Evolutionary conservation across 2,329 filamentous ascomycete species (phyloP), one percentile per base, ranked within the genome.

Genomic region (Fusarium buharicum): DNA sequence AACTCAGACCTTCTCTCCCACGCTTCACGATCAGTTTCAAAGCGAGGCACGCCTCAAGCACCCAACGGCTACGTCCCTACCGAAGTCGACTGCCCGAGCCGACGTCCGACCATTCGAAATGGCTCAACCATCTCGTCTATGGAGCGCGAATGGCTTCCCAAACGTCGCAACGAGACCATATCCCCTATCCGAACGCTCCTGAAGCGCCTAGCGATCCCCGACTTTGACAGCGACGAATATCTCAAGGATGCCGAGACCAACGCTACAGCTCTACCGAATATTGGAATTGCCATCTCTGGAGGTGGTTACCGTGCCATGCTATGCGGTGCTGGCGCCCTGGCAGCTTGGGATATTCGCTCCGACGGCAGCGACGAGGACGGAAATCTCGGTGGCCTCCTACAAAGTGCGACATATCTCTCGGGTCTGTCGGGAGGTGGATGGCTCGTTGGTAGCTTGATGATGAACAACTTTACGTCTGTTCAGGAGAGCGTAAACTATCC

Each of bases 221-320:
- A 84, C 56, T 94, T 97, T 60, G 88, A 97, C 75, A 89, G 87
- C n/a, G 81, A 80, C 1, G 73, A 77, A 2, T 98, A 95, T 73
- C 86, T 98, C 68, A 48, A 64, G 17, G 57, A 75, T 55, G 76
- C 62, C 22, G 70, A 74, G 49, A 69, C 28, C 8, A 54, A 75
- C 41, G 46, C 67, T 7, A 72, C 67, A 0, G 75, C 78, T 22
- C 74, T 82, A 59, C 82, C 82, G 48, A 83, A 81, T 66, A 87
- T 96, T 59, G 92, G 82, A 14, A 85, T 96, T 61, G 91, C 92
- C 11, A 80, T 90, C 39, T 95, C 91, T 0, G 92, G 92, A 12
- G 93, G 93, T 72, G 93, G 93, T 31, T 96, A 95, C 74, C 84
- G 93, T 53, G 92, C 93, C n/a, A 81, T 96, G 78, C 81, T 93